Evolutionary conservation across 306 rosid species (phyloP).

Genomic region (Begonia masoniana): DNA sequence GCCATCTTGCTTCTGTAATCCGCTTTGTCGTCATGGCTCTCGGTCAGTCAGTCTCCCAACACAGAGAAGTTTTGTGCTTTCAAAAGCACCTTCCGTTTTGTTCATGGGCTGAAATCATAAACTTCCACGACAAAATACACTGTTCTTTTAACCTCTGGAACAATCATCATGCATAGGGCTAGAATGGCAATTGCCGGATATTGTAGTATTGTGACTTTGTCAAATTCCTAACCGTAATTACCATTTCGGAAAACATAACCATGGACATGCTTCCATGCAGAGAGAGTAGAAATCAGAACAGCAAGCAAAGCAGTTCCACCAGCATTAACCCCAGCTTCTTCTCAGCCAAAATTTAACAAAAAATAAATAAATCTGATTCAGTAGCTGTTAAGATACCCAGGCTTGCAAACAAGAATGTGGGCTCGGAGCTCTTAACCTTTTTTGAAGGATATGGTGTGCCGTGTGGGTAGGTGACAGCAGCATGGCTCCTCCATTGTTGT

Average conservation of each 20-base stretch:
- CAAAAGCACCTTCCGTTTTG: constrained; percentile 30
- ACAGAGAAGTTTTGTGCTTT: constrained; percentile 36
- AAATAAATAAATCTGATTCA: constrained; percentile 15
- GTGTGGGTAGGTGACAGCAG: constrained; percentile 26
- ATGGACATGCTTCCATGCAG: constrained; percentile 34
- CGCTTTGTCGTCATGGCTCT: constrained; percentile 22
- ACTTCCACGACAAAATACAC: constrained; percentile 44
- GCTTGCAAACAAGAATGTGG: constrained; percentile 24
- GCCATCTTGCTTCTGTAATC: constrained; percentile 40
- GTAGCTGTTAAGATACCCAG: constrained; percentile 24
- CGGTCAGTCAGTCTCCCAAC: constrained; percentile 40
- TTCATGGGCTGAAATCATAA: constrained; percentile 45
- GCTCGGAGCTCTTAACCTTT: constrained; percentile 40
- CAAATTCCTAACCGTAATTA: constrained; percentile 21
- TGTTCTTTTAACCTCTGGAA: constrained; percentile 26
- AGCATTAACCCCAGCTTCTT: constrained; percentile 19
- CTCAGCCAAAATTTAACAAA: constrained; percentile 38
- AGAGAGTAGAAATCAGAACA: constrained; percentile 28
- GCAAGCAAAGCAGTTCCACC: constrained; percentile 43
- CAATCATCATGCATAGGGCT: constrained; percentile 25
- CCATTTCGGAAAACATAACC: constrained; percentile 26
- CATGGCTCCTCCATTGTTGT: constrained; percentile 21
- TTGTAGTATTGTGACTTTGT: constrained; percentile 18
- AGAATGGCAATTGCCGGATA: constrained; percentile 21
- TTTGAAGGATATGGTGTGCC: constrained; percentile 20